phyloP scores from a whole-genome alignment of 176 grass and related monocot species.

The Oryza officinalis region DNA sequence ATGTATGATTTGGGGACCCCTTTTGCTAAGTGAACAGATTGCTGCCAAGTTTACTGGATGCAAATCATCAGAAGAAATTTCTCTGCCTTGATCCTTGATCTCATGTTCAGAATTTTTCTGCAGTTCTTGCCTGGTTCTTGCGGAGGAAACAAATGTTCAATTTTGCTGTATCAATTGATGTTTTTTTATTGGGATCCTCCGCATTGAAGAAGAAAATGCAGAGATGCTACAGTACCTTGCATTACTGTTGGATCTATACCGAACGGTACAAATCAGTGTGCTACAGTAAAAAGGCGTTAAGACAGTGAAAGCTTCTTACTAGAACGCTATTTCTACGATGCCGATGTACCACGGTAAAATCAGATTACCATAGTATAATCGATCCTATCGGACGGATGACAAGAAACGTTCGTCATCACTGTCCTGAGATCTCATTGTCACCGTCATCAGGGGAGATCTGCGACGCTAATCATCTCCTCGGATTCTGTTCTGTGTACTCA shows the following conservation, averaged over 20 bases:
- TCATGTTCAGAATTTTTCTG: background rate
- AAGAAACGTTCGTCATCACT: background rate
- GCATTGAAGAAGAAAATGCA: no score
- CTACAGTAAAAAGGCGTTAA: no score
- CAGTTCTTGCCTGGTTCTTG: background rate
- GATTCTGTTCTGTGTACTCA: background rate
- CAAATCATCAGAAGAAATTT: background rate
- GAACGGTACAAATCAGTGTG: no score
- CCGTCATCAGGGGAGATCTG: background rate
- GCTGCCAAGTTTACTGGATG: conserved; percentile 12
- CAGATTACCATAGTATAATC: background rate
- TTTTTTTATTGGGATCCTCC: no score
- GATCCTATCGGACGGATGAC: background rate
- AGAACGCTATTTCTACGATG: no score
- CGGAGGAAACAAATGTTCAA: no score
- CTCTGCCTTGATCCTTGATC: background rate
- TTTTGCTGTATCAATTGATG: no score
- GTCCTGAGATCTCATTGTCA: background rate
- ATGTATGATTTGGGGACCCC: conserved; percentile 1
- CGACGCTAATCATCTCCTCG: background rate
- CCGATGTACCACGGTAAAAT: background rate
- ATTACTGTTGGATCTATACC: no score
- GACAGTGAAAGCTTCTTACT: no score
- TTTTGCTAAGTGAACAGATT: background rate
- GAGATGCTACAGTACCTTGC: no score